phyloP scores from a whole-genome alignment of 768 basidiomycete species.

The Boletus rubroflammeus region DNA sequence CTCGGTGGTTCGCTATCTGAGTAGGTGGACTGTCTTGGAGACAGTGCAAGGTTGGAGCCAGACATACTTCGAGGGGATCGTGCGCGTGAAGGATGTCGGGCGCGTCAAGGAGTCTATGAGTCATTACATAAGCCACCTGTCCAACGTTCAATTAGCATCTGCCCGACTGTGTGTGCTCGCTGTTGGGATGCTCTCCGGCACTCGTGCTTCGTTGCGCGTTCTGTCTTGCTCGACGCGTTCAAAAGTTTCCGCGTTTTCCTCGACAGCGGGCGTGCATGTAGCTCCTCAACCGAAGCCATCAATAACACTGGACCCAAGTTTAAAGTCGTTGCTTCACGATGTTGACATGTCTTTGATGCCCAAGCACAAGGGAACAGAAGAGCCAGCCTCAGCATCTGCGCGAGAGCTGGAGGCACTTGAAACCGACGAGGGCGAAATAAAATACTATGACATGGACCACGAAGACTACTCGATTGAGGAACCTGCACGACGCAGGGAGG shows the following conservation, averaged over 20 bases:
- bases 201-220: conserved; percentile 25
- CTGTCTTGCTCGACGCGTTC: conserved; percentile 23
- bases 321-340: conserved; percentile 60
- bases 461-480: conserved; percentile 32
- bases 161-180: background rate
- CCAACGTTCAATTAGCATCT: background rate
- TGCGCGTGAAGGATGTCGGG: background rate
- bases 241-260: conserved; percentile 26
- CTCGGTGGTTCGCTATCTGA: conserved; percentile 26
- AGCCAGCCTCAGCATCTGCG: conserved; percentile 21
- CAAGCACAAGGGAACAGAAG: conserved; percentile 33
- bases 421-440: conserved; percentile 31
- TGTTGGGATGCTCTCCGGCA: conserved; percentile 21
- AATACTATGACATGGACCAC: conserved; percentile 32
- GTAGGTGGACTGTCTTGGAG: conserved; percentile 3
- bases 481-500: conserved; percentile 29
- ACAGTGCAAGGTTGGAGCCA: conserved; percentile 6
- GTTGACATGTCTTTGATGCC: conserved; percentile 58
- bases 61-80: conserved; percentile 12
- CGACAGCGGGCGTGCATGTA: conserved; percentile 29
- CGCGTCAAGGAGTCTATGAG: background rate
- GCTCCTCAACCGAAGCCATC: conserved; percentile 51
- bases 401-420: conserved; percentile 58
- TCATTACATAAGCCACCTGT: conserved; percentile 20
- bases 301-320: conserved; percentile 61